phyloP scores from a whole-genome alignment of 139 green algal genomes.

The Astrephomene gubernaculifera region DNA sequence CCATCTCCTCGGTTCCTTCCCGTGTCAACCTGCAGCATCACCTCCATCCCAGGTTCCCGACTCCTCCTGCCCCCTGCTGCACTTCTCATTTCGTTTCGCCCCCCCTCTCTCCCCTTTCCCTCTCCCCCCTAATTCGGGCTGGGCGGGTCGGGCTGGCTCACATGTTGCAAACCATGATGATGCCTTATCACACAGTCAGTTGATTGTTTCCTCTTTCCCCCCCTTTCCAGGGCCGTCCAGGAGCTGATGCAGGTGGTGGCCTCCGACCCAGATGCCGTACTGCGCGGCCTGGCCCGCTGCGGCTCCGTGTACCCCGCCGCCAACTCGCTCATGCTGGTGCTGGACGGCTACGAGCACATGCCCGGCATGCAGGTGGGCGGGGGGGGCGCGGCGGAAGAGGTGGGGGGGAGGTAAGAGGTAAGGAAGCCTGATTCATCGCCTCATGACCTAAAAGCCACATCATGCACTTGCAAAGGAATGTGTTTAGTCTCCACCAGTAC shows the following conservation, averaged over 20 bases:
- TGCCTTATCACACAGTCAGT: too few relatives aligned
- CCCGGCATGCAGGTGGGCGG: not conserved
- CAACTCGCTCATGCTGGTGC: not conserved
- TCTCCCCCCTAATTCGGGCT: too few relatives aligned
- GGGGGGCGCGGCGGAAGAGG: too few relatives aligned
- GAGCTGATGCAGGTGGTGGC: slow-evolving; percentile 12
- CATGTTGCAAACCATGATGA: too few relatives aligned
- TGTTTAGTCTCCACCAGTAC: not conserved
- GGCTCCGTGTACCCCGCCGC: not conserved
- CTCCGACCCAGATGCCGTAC: not conserved
- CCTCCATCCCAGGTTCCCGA: too few relatives aligned
- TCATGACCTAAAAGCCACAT: not conserved
- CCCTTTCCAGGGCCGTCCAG: not conserved
- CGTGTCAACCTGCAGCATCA: too few relatives aligned
- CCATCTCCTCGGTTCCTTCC: too few relatives aligned
- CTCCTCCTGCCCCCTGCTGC: not conserved
- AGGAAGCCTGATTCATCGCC: too few relatives aligned
- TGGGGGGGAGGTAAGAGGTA: too few relatives aligned
- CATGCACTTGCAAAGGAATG: not conserved
- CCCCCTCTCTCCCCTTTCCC: not conserved
- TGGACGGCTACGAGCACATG: slow-evolving; percentile 8
- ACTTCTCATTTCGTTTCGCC: not conserved
- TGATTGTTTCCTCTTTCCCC: not conserved
- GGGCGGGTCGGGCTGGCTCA: too few relatives aligned
- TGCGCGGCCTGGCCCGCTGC: not conserved